Conservation (phyloP, 1,284 basidiomycete genomes). For the Meripilus lineatus region DNA sequence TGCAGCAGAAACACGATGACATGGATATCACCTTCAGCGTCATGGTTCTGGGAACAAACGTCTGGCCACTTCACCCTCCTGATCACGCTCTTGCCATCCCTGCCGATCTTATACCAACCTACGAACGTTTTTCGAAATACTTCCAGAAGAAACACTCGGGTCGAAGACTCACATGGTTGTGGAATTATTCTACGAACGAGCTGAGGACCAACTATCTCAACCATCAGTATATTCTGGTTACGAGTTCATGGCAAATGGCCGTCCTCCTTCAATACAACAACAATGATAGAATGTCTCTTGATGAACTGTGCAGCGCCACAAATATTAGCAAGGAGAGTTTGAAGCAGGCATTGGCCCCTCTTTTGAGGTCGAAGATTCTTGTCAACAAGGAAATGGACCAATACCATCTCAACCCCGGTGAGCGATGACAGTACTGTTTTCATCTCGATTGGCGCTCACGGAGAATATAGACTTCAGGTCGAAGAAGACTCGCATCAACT, state of each 20-base stretch:
- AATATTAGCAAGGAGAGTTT: slow-evolving; percentile 82
- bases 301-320: slow-evolving; percentile 82
- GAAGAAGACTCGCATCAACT: slow-evolving; percentile 93
- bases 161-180: slow-evolving; percentile 94
- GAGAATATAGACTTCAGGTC: slow-evolving; percentile 82
- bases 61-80: slow-evolving; percentile 90
- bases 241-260: slow-evolving; percentile 93
- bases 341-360: slow-evolving; percentile 75
- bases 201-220: slow-evolving; percentile 88
- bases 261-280: slow-evolving; percentile 94
- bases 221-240: slow-evolving; percentile 96
- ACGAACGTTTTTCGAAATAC: slow-evolving; percentile 93
- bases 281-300: slow-evolving; percentile 77
- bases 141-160: slow-evolving; percentile 94
- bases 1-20: slow-evolving; percentile 80
- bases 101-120: slow-evolving; percentile 79
- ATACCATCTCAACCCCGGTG: slow-evolving; percentile 93
- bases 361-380: slow-evolving; percentile 90
- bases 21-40: slow-evolving; percentile 89
- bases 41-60: slow-evolving; percentile 93
- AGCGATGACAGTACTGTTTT: slow-evolving; percentile 23
- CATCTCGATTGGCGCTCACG: slow-evolving; percentile 4
- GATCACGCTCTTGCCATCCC: slow-evolving; percentile 88
- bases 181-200: slow-evolving; percentile 98
- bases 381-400: slow-evolving; percentile 81